These are phyloP conservation scores for Aspergillus sclerotialis DNA, from an alignment of 2,329 filamentous ascomycete genomes.

Conservation along the genomic window DNA sequence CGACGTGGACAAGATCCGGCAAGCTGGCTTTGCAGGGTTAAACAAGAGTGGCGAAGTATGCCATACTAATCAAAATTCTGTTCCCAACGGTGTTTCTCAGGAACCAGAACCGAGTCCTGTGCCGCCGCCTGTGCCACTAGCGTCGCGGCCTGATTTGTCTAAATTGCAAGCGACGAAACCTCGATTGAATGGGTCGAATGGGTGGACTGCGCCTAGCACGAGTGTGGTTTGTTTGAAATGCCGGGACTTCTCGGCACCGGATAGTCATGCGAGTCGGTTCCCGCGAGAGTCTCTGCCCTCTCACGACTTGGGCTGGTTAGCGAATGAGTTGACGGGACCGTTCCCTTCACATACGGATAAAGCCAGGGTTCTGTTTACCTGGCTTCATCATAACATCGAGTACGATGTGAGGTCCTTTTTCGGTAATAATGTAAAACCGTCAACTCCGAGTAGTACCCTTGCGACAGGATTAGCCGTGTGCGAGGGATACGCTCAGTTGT, in stretches of 20 bases:
- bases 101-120: conserved; percentile 12
- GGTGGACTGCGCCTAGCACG: conserved; percentile 9
- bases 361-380: conserved; percentile 85
- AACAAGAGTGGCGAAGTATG: conserved; percentile 25
- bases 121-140: conserved; percentile 47
- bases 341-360: conserved; percentile 84
- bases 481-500: conserved; percentile 81
- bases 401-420: conserved; percentile 83
- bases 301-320: conserved; percentile 62
- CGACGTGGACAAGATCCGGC: conserved; percentile 28
- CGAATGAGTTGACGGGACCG: conserved; percentile 66
- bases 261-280: conserved; percentile 69
- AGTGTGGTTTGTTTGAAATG: conserved; percentile 63
- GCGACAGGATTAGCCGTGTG: conserved; percentile 78
- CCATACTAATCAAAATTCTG: conserved; percentile 6
- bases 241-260: conserved; percentile 78
- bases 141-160: conserved; percentile 52
- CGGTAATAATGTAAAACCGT: conserved; percentile 57
- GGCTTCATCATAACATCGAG: conserved; percentile 87
- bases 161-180: conserved; percentile 50
- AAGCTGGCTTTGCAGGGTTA: conserved; percentile 43
- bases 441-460: conserved; percentile 66
- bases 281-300: conserved; percentile 67
- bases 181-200: conserved; percentile 16
- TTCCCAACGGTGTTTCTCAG: conserved; percentile 8